Evolutionary conservation across 805 yeast species (phyloP).

Genomic region (Candida germanica): DNA sequence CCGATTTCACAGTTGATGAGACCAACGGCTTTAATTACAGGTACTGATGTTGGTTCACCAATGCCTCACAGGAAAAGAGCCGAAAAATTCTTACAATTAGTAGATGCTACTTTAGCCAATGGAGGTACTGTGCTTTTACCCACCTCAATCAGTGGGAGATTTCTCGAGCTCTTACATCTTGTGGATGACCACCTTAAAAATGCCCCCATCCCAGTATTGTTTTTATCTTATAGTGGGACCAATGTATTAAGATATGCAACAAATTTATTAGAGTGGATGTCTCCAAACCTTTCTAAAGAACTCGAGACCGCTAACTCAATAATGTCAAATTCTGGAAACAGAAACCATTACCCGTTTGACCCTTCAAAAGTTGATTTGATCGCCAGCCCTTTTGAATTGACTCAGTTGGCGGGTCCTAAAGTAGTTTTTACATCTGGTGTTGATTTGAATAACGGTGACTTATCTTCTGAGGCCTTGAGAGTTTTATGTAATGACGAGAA

Average conservation of each 20-base stretch:
- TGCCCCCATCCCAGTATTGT: constrained; percentile 65
- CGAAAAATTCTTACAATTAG: constrained; percentile 58
- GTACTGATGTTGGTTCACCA: constrained; percentile 64
- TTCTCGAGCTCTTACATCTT: constrained; percentile 72
- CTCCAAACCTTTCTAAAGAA: constrained; percentile 74
- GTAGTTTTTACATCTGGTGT: constrained; percentile 76
- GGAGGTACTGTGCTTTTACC: constrained; percentile 87
- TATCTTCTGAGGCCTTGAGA: constrained; percentile 49
- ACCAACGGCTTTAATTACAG: constrained; percentile 82
- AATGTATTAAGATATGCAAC: constrained; percentile 77
- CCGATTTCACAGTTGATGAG: constrained; percentile 63
- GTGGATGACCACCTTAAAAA: constrained; percentile 65
- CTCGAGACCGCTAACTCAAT: constrained; percentile 57
- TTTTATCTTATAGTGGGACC: constrained; percentile 76
- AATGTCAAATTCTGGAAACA: constrained; percentile 23
- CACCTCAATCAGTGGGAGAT: constrained; percentile 73
- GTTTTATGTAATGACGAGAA: constrained; percentile 61
- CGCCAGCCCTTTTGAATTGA: constrained; percentile 53
- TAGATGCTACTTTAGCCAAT: constrained; percentile 61
- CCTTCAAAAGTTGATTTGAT: constrained; percentile 56
- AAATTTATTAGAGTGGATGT: constrained; percentile 95
- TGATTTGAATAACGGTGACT: constrained; percentile 61
- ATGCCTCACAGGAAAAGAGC: constrained; percentile 61
- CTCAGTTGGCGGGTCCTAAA: constrained; percentile 62
- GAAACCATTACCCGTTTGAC: constrained; percentile 76